Conservation (phyloP, 2,329 filamentous ascomycete species). For the Aureobasidium sp. region DNA sequence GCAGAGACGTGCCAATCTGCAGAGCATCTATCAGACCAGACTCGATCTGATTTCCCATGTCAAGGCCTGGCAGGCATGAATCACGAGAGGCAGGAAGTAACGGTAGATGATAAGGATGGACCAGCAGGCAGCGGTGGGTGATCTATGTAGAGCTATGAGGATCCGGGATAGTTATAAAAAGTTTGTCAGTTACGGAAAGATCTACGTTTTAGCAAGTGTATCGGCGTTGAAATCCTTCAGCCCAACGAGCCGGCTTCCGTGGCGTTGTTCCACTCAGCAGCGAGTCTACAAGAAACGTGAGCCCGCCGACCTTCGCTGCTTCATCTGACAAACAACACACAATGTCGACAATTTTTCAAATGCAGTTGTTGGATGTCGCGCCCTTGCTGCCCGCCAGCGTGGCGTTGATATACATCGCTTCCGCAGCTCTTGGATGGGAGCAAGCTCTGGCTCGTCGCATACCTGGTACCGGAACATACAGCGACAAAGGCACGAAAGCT, state of each 20-base stretch:
- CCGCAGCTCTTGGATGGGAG: not conserved
- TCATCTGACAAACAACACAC: not conserved
- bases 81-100: too few relatives aligned
- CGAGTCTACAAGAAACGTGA: not conserved
- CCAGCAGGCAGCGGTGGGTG: too few relatives aligned
- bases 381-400: not conserved
- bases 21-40: not conserved
- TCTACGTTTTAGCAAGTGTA: not conserved
- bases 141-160: too few relatives aligned
- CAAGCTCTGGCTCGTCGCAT: not conserved
- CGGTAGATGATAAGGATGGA: too few relatives aligned
- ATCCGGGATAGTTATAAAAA: too few relatives aligned
- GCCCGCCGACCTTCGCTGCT: not conserved
- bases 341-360: not conserved
- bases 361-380: not conserved
- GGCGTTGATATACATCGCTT: not conserved
- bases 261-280: not conserved
- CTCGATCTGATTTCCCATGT: not conserved
- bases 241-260: not conserved
- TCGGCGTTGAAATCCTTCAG: not conserved
- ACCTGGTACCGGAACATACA: not conserved
- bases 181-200: too few relatives aligned
- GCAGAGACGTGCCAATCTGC: not conserved
- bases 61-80: not conserved
- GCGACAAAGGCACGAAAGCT: not conserved